Percentiles rank a stretch among this genome's conserved stretches.
Evolutionary conservation across 148 eudicot genomes (phyloP).

Genomic region (Polygonum maritimum): DNA sequence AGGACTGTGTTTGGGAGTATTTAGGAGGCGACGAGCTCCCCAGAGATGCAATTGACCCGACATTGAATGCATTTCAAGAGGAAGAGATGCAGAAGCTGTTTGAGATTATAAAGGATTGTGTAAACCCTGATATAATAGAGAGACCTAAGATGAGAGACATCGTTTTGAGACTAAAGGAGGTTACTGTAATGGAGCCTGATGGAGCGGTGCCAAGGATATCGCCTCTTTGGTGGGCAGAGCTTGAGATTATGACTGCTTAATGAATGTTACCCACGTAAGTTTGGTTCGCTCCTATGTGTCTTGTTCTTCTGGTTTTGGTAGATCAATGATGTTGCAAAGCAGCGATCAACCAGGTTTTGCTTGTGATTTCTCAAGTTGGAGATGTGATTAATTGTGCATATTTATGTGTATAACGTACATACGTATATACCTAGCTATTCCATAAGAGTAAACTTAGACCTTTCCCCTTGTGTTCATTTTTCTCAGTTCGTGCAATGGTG

Average conservation of each 20-base stretch:
- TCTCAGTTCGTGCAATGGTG: no score
- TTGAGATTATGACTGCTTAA: slow-evolving; percentile 57
- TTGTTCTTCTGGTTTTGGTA: neutral
- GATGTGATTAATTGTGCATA: neutral
- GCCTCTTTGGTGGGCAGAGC: slow-evolving; percentile 96
- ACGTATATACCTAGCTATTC: neutral
- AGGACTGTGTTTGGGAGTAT: slow-evolving; percentile 50
- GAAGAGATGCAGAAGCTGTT: slow-evolving; percentile 41
- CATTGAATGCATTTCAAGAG: slow-evolving; percentile 29
- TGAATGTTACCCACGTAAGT: neutral
- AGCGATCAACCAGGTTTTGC: neutral
- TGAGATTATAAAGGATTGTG: slow-evolving; percentile 44
- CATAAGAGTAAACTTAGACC: neutral
- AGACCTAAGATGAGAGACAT: slow-evolving; percentile 67
- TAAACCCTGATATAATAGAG: slow-evolving; percentile 33
- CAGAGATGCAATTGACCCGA: slow-evolving; percentile 56
- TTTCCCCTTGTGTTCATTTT: neutral
- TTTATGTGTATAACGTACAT: neutral
- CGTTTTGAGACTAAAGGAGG: slow-evolving; percentile 39
- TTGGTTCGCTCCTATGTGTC: neutral
- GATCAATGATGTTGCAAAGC: neutral
- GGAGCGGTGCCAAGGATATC: slow-evolving; percentile 60
- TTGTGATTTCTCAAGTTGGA: neutral
- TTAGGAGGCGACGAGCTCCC: slow-evolving; percentile 31
- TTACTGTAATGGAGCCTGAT: slow-evolving; percentile 54